Evolutionary conservation across 2,329 filamentous ascomycete genomes (phyloP), one percentile per base, ranked within the genome.

Genomic region (Chaetoscypha palmicola): DNA sequence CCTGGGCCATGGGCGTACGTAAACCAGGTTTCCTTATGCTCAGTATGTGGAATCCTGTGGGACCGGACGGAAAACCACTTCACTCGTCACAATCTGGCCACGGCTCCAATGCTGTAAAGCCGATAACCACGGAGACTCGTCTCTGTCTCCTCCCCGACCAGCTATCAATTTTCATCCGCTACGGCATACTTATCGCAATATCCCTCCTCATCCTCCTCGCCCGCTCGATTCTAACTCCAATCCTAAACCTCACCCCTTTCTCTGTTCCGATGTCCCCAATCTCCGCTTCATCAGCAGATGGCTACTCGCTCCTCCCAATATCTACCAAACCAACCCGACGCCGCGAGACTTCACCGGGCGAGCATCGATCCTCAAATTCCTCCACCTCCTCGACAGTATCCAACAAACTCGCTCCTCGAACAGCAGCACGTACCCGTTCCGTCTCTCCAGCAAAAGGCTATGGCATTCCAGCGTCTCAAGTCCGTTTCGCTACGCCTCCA

Each of bases 1-100:
- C 83, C 58, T 95, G 91, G 88, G 89, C 88, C 14, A 97, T 97
- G 92, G 90, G 92, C 7, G 86, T 98, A 1, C 77, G 86, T 1
- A 81, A 76, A 4, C 92, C 92, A 0, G 92, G 89, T 0, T 92
- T 98, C 54, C 70, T 92, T 50, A 80, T 96, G 67, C 76, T 89
- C 31, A 95, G 88, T 62, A 70, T 98, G 45, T 96, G 88, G 77
- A 97, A 98, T 60, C 92, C 92, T 0, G 73, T 97, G 43, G 84
- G 90, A 55, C 68, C 67, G 40, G 63, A 67, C 36, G 78, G 72
- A 39, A 68, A 68, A 16, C 67, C 76, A 1, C 53, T 77, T 0
- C 50, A 56, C 16, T 54, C 49, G 5, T 45, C 47, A 36, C 48
- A 42, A 14, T 49, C 58, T 12, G 57, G 59, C 38, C 43, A 61